Evolutionary conservation across 768 basidiomycete genomes (phyloP).

Genomic region (Lactarius vividus): DNA sequence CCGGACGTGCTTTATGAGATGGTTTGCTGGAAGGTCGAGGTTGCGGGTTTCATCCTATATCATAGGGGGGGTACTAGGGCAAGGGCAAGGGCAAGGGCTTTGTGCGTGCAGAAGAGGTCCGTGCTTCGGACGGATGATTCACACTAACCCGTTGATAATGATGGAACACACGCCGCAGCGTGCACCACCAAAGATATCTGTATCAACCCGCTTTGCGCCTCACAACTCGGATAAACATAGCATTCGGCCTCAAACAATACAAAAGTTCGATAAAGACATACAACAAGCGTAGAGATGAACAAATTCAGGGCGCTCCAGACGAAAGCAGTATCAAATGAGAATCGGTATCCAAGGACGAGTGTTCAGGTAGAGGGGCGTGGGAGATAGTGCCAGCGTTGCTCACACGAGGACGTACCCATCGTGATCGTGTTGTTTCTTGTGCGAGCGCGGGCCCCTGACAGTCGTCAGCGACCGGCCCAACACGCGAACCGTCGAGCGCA

Average conservation of each 20-base stretch:
- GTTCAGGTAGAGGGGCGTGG: neutral
- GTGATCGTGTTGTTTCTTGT: neutral
- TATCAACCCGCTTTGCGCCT: neutral
- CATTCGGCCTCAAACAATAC: neutral
- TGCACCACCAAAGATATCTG: neutral
- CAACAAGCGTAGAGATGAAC: neutral
- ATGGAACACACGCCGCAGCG: neutral
- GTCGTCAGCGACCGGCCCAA: slow-evolving; percentile 5
- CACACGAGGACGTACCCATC: slow-evolving; percentile 3
- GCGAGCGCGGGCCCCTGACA: neutral
- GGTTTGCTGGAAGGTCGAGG: neutral
- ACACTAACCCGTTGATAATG: neutral
- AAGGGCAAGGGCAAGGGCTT: slow-evolving; percentile 14
- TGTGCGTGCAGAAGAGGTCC: neutral
- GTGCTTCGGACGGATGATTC: neutral
- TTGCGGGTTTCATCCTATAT: slow-evolving; percentile 9
- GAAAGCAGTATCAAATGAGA: neutral
- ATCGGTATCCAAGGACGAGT: neutral
- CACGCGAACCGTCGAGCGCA: slow-evolving; percentile 9
- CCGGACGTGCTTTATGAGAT: neutral
- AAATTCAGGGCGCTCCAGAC: neutral
- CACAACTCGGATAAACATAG: neutral
- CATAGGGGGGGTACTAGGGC: slow-evolving; percentile 4
- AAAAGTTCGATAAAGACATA: neutral
- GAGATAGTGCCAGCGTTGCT: neutral